Percentiles rank a stretch among this genome's conserved stretches.
Conservation (phyloP, 2,329 filamentous ascomycete genomes). For the Hymenoscyphus albidus region DNA sequence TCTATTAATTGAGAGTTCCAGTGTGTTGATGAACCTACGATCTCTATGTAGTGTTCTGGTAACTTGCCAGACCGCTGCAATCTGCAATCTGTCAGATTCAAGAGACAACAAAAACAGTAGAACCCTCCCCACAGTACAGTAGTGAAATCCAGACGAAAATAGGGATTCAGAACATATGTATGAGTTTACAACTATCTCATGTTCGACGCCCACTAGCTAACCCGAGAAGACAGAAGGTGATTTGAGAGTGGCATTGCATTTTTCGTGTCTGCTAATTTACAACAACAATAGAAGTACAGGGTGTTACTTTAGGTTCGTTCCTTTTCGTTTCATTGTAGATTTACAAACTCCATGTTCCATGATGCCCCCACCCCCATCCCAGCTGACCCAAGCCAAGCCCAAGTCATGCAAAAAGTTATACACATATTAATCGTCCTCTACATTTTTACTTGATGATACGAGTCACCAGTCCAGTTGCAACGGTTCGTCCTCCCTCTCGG, state of each 20-base stretch:
- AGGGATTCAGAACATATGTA: no score
- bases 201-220: not conserved
- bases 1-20: no score
- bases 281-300: conserved; percentile 1
- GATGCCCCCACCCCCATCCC: not conserved
- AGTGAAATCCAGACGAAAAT: no score
- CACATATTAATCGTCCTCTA: not conserved
- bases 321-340: not conserved
- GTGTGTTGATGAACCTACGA: no score
- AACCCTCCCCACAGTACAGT: no score
- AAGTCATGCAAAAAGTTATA: not conserved
- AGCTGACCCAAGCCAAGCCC: not conserved
- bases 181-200: not conserved
- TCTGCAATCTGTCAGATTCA: no score
- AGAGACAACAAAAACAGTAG: no score
- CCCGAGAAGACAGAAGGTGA: not conserved
- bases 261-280: not conserved
- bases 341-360: not conserved
- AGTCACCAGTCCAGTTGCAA: conserved; percentile 79
- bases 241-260: not conserved
- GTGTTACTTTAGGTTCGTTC: not conserved
- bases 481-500: conserved; percentile 89
- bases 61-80: no score
- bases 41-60: no score
- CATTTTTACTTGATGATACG: conserved; percentile 53